Conservation (phyloP, 2,329 filamentous ascomycete genomes). For the Penicillium fuscoglaucum region DNA sequence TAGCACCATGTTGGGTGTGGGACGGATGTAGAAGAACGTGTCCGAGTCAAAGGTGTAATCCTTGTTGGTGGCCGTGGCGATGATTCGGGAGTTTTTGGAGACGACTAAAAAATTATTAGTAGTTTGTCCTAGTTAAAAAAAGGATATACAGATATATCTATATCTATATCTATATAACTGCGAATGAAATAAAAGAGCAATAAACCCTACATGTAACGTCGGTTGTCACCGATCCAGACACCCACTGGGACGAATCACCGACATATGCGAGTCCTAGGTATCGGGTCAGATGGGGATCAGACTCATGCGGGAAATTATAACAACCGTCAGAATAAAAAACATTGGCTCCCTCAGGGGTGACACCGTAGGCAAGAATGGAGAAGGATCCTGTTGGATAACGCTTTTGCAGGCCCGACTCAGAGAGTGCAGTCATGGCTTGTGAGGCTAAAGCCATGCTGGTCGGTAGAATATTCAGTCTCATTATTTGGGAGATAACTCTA, state of each 20-base stretch:
- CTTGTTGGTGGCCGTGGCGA: constrained; percentile 17
- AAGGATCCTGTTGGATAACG: constrained; percentile 20
- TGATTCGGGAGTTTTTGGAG: constrained; percentile 11
- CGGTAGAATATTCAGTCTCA: constrained; percentile 12
- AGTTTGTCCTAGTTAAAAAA: not conserved
- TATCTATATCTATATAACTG: too few relatives aligned
- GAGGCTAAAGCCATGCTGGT: constrained; percentile 11
- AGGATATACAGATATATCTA: too few relatives aligned
- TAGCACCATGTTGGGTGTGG: constrained; percentile 12
- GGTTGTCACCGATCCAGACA: constrained; percentile 17
- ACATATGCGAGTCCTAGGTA: constrained; percentile 20
- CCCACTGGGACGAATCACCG: constrained; percentile 20
- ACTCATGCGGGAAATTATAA: too few relatives aligned
- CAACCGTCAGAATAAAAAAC: constrained; percentile 24
- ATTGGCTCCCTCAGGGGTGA: constrained; percentile 1
- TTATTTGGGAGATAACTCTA: not conserved
- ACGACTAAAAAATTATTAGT: constrained; percentile 9
- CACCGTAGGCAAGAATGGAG: constrained; percentile 18
- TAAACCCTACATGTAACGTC: constrained; percentile 20
- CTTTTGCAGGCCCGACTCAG: constrained; percentile 8
- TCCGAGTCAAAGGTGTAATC: constrained; percentile 15
- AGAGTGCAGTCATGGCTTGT: constrained; percentile 3
- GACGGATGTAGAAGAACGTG: constrained; percentile 21
- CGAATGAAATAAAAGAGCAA: not conserved
- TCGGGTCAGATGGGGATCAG: not conserved